A percentile compares a stretch with the other conserved stretches of the same genome.
phyloP scores from a whole-genome alignment of 2,329 filamentous ascomycete genomes.

The Coniochaeta prunicola region DNA sequence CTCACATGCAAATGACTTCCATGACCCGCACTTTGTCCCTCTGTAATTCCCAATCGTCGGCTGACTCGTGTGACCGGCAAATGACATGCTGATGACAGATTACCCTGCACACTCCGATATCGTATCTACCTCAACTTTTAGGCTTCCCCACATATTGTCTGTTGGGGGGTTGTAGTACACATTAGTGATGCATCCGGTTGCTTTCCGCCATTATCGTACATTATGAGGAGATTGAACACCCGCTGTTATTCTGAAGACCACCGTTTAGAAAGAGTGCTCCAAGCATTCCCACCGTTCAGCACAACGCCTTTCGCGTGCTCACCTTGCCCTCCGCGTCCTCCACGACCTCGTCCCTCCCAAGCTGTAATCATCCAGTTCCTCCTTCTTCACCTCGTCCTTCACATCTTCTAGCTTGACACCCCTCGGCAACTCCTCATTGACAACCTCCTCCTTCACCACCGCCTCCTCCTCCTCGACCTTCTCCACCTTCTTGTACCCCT shows the following conservation, averaged over 20 bases:
- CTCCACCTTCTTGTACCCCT: conserved; percentile 31
- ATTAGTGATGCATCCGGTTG: background rate
- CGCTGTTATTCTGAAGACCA: no score
- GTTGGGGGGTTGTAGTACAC: background rate
- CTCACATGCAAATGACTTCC: background rate
- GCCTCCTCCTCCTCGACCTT: conserved; percentile 19
- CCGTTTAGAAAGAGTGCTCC: background rate
- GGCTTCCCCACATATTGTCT: background rate
- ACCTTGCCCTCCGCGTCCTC: conserved; percentile 19
- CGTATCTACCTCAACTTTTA: background rate
- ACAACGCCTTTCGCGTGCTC: background rate
- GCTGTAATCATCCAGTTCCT: conserved; percentile 13
- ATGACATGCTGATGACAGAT: background rate
- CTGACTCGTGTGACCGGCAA: background rate
- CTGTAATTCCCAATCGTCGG: background rate
- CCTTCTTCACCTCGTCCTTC: conserved; percentile 4
- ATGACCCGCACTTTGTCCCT: background rate
- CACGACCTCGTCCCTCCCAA: conserved; percentile 18
- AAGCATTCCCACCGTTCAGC: background rate
- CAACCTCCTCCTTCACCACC: conserved; percentile 13
- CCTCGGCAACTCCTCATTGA: conserved; percentile 13
- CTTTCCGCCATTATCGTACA: no score
- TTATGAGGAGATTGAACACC: no score
- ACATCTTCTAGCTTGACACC: conserved; percentile 4
- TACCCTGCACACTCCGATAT: background rate